phyloP scores from a whole-genome alignment of 2,329 filamentous ascomycete species.

The Penicillium sp. region DNA sequence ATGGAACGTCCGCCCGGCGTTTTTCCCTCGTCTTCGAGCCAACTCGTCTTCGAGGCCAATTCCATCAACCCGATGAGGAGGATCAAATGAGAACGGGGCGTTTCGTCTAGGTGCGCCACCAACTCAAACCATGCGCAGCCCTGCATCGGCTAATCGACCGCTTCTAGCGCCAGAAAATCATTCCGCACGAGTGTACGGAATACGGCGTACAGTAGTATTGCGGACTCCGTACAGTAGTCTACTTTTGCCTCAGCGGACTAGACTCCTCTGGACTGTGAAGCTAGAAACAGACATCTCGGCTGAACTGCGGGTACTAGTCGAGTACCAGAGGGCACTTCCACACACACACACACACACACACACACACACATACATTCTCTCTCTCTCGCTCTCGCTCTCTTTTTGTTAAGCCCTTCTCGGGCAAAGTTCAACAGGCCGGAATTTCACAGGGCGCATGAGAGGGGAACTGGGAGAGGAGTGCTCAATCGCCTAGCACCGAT shows the following conservation, averaged over 20 bases:
- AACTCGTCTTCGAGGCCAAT: too few relatives aligned
- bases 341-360: too few relatives aligned
- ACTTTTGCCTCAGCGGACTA: too few relatives aligned
- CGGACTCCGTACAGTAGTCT: too few relatives aligned
- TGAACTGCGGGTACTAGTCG: background rate
- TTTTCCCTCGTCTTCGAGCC: background rate
- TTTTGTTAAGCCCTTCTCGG: background rate
- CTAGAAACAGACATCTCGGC: background rate
- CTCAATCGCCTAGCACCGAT: too few relatives aligned
- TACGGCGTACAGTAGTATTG: too few relatives aligned
- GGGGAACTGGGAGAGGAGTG: too few relatives aligned
- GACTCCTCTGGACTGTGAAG: too few relatives aligned
- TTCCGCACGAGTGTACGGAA: background rate
- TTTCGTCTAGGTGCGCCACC: background rate
- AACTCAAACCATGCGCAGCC: background rate
- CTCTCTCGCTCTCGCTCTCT: too few relatives aligned
- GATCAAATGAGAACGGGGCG: background rate
- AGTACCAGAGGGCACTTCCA: background rate
- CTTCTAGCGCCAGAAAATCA: conserved; percentile 10
- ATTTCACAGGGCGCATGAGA: background rate
- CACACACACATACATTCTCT: too few relatives aligned
- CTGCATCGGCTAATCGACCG: conserved; percentile 7
- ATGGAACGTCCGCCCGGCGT: background rate
- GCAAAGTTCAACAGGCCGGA: background rate
- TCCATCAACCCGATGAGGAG: background rate